Base-by-base conservation (phyloP, 2,329 filamentous ascomycete genomes). In the Beauveria medogensis region DNA sequence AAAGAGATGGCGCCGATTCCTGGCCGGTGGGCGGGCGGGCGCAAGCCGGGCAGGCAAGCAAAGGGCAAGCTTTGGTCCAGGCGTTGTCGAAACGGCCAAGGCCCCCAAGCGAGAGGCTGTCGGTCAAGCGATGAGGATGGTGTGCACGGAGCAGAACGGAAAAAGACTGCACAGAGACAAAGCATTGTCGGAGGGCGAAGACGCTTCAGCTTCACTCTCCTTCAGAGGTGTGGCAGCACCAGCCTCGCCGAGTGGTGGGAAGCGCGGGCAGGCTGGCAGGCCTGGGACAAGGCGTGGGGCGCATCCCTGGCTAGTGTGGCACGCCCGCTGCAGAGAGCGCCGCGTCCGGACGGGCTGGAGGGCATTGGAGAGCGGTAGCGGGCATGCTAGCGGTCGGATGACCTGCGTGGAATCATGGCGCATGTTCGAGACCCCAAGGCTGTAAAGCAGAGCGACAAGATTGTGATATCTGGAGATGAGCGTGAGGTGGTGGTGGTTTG, bases 321-420 rank as follows among this genome's bases (percentile, higher is more conserved):
- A 59, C 47, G 48, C 48, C 46, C 34, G 48, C 56, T 59, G 56
- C 56, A 59, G 52, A 59, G 48, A 59, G 37, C 56, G 48, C 56
- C 56, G 47, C 8, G 56, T 59, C 47, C 56, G 56, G 56, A 59
- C 56, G 37, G 34, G 56, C 48, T 59, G 40, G 56, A 52, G 56
- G 47, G 26, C 16, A n/a, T 18, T 51, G 37, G 37, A 46, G 37
- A 26, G 56, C 56, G 48, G 56, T 59, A 59, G 56, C 56, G 48
- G 55, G 40, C 44, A 52, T 20, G 40, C 37, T 59, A 53, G 48
- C 40, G 56, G 56, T 24, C 56, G 56, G 40, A 53, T 59, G 56
- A 59, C 56, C 56, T 52, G 48, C 56, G 56, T 37, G 26, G 56
- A 46, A 10, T 44, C 10, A 52, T 52, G 56, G 48, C 47, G 46